Percentiles rank a stretch among this genome's conserved stretches.
These are phyloP conservation scores for Metarhizium brunneum DNA, from an alignment of 2,329 filamentous ascomycete genomes.

Conservation along the genomic window DNA sequence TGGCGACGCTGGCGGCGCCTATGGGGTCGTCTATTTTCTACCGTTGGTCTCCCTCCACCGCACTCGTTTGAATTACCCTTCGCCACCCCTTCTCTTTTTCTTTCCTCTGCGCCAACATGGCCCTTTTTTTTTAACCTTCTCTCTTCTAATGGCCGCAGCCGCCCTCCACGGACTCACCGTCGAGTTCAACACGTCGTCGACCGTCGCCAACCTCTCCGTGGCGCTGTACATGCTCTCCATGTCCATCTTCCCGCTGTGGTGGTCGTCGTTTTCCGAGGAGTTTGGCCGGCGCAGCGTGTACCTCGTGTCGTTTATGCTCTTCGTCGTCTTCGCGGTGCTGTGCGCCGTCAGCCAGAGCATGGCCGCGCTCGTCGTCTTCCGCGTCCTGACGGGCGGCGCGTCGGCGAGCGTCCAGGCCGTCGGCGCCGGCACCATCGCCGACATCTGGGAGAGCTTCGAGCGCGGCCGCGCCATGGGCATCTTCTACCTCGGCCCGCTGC, in stretches of 20 bases:
- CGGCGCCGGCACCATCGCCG: constrained; percentile 73
- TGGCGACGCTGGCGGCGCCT: constrained; percentile 69
- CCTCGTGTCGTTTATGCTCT: constrained; percentile 62
- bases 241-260: constrained; percentile 81
- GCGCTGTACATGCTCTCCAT: constrained; percentile 76
- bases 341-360: constrained; percentile 62
- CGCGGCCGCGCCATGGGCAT: constrained; percentile 72
- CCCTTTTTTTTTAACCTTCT: not conserved
- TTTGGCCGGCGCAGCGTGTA: constrained; percentile 72
- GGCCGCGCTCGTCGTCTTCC: constrained; percentile 68
- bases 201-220: constrained; percentile 65
- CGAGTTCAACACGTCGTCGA: constrained; percentile 53
- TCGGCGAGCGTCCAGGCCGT: constrained; percentile 76
- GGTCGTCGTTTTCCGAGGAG: constrained; percentile 71
- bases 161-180: constrained; percentile 54
- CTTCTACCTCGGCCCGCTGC: constrained; percentile 72
- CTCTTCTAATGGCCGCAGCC: constrained; percentile 35
- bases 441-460: constrained; percentile 67
- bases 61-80: no score
- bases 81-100: no score
- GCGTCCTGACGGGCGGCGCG: constrained; percentile 64
- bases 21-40: constrained; percentile 80
- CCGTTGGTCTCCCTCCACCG: constrained; percentile 40
- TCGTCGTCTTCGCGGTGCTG: constrained; percentile 60
- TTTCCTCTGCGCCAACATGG: not conserved